Conservation (phyloP, 768 basidiomycete species). For the Podaxis sp. region DNA sequence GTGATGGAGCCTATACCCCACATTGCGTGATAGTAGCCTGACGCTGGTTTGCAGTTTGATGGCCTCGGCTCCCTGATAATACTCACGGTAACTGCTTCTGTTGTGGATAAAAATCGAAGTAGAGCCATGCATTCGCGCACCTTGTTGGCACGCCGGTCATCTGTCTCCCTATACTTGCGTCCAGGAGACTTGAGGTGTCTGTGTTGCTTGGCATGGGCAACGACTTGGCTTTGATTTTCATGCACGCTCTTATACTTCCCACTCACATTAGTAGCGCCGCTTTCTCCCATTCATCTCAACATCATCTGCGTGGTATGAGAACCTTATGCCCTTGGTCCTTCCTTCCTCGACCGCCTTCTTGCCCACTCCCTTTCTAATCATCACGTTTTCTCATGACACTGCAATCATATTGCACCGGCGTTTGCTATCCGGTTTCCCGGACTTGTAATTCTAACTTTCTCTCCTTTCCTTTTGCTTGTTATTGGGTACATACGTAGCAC, state of each 20-base stretch:
- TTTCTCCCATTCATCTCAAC: not conserved
- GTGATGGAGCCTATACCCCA: constrained; percentile 35
- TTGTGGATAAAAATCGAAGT: not conserved
- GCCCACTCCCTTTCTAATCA: not conserved
- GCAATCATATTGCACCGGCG: constrained; percentile 19
- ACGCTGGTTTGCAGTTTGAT: constrained; percentile 7
- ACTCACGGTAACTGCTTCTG: not conserved
- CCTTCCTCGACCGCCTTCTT: not conserved
- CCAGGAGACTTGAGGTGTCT: not conserved
- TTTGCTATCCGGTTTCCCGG: constrained; percentile 21
- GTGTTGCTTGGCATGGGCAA: not conserved
- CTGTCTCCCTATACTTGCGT: not conserved
- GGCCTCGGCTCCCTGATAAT: constrained; percentile 9
- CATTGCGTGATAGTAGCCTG: not conserved
- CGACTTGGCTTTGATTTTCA: constrained; percentile 1
- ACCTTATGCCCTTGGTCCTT: not conserved
- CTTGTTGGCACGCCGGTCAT: not conserved
- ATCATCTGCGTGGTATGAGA: not conserved
- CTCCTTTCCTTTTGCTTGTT: constrained; percentile 23
- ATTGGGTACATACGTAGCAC: constrained; percentile 32
- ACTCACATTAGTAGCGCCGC: not conserved
- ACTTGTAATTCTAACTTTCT: constrained; percentile 41
- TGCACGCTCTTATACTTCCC: not conserved
- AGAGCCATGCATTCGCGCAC: not conserved
- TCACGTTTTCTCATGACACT: constrained; percentile 17